These are phyloP conservation scores for Annulohypoxylon truncatum DNA, from an alignment of 2,329 filamentous ascomycete genomes.

Conservation along the genomic window DNA sequence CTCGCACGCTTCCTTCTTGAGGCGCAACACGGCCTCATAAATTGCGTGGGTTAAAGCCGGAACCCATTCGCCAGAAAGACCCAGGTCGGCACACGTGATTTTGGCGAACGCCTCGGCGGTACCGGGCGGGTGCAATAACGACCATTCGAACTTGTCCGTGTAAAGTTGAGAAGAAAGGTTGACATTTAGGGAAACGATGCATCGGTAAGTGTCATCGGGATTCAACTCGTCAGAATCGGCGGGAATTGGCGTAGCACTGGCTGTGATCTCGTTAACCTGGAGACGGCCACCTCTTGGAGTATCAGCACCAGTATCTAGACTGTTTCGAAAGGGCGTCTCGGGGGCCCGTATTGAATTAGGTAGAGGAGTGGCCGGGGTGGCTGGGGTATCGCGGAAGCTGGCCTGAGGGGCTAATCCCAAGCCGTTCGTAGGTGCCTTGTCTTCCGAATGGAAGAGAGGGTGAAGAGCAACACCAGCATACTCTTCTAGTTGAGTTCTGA, in stretches of 20 bases:
- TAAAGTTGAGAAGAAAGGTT: constrained; percentile 93
- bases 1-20: constrained; percentile 97
- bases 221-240: constrained; percentile 81
- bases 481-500: constrained; percentile 93
- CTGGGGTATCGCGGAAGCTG: constrained; percentile 53
- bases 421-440: constrained; percentile 43
- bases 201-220: constrained; percentile 94
- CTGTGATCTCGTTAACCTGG: constrained; percentile 69
- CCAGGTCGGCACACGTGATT: constrained; percentile 91
- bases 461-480: constrained; percentile 95
- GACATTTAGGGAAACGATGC: constrained; percentile 89
- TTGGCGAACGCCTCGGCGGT: constrained; percentile 93
- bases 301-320: constrained; percentile 61
- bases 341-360: constrained; percentile 60
- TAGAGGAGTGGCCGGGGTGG: constrained; percentile 56
- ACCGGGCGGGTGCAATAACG: constrained; percentile 88
- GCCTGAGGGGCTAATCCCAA: constrained; percentile 36
- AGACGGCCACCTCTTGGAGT: constrained; percentile 63
- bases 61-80: constrained; percentile 91
- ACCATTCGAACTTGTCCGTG: constrained; percentile 99
- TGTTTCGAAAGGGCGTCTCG: constrained; percentile 68
- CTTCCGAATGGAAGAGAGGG: constrained; percentile 80
- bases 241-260: constrained; percentile 72
- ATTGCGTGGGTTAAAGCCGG: constrained; percentile 95
- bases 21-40: constrained; percentile 89